Evolutionary conservation across 1,284 basidiomycete genomes (phyloP).

Genomic region (Sutorius eximius): DNA sequence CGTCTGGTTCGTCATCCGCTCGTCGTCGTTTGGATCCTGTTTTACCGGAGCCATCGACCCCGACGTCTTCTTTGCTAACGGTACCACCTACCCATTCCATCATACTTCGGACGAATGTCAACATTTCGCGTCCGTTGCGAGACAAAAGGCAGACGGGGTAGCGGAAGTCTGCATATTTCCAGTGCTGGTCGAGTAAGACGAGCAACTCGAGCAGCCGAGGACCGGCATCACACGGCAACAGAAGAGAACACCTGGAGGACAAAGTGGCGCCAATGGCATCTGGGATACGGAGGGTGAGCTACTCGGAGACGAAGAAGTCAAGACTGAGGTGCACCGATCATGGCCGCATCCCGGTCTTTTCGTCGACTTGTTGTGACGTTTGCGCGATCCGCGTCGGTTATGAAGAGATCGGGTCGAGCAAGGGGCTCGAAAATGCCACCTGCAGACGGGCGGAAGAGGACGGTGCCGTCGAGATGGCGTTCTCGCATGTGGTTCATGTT

Average conservation of each 20-base stretch:
- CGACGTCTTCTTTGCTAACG: conserved; percentile 85
- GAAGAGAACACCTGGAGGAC: conserved; percentile 73
- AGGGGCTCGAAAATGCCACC: conserved; percentile 87
- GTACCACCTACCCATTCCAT: conserved; percentile 99
- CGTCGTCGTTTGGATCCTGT: conserved; percentile 59
- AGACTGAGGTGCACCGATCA: conserved; percentile 64
- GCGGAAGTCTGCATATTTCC: conserved; percentile 82
- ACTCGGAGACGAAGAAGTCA: neutral
- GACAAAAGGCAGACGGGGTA: conserved; percentile 92
- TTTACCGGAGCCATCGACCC: conserved; percentile 63
- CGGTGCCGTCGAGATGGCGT: conserved; percentile 93
- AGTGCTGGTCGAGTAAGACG: conserved; percentile 95
- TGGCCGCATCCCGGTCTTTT: conserved; percentile 87
- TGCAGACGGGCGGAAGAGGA: conserved; percentile 69
- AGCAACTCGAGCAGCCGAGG: conserved; percentile 92
- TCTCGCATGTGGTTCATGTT: conserved; percentile 97
- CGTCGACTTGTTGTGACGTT: conserved; percentile 82
- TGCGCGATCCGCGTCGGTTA: conserved; percentile 89
- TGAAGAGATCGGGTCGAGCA: conserved; percentile 86
- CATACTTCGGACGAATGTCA: conserved; percentile 93
- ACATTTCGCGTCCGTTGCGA: conserved; percentile 89
- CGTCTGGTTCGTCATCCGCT: conserved; percentile 64
- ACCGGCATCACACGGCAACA: conserved; percentile 92
- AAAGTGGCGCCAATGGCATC: conserved; percentile 80
- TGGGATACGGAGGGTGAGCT: conserved; percentile 10